Evolutionary conservation across 2,329 filamentous ascomycete species (phyloP).

Genomic region (Pseudogymnoascus verrucosus): DNA sequence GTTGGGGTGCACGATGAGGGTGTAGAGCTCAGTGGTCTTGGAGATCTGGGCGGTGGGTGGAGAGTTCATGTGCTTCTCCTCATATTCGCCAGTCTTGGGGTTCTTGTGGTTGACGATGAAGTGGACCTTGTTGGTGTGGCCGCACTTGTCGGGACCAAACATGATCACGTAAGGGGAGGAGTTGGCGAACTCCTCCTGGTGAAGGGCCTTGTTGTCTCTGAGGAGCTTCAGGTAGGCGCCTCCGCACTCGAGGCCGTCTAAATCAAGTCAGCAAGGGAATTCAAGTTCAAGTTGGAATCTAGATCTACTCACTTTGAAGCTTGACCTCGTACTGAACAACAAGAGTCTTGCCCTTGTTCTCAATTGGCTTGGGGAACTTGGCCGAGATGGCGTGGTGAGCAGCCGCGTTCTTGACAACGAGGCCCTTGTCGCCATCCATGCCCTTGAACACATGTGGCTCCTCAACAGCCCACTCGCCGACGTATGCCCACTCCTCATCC

Average conservation of each 20-base stretch:
- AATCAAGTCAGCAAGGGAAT: constrained; percentile 27
- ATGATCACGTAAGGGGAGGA: constrained; percentile 97
- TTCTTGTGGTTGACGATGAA: constrained; percentile 99
- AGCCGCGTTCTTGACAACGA: constrained; percentile 95
- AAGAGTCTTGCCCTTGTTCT: constrained; percentile 94
- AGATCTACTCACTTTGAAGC: constrained; percentile 71
- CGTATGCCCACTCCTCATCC: constrained; percentile 90
- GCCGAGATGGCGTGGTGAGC: constrained; percentile 99
- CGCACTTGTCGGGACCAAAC: constrained; percentile 99
- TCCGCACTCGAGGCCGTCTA: constrained; percentile 92
- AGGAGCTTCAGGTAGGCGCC: constrained; percentile 99
- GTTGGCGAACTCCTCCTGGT: constrained; percentile 97
- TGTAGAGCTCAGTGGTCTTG: constrained; percentile 94
- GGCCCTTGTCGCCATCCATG: constrained; percentile 89
- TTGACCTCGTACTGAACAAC: constrained; percentile 99
- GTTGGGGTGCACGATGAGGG: constrained; percentile 90
- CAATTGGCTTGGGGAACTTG: constrained; percentile 93
- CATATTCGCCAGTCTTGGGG: constrained; percentile 98
- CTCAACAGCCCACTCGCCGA: constrained; percentile 94
- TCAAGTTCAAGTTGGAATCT: background rate
- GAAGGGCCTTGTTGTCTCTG: constrained; percentile 92
- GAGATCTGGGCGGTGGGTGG: constrained; percentile 79
- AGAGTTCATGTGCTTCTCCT: constrained; percentile 94
- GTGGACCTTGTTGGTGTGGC: constrained; percentile 94
- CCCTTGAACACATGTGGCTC: constrained; percentile 86